These are phyloP conservation scores for Yarrowia hollandica DNA, from an alignment of 805 yeast genomes.

Conservation along the genomic window DNA sequence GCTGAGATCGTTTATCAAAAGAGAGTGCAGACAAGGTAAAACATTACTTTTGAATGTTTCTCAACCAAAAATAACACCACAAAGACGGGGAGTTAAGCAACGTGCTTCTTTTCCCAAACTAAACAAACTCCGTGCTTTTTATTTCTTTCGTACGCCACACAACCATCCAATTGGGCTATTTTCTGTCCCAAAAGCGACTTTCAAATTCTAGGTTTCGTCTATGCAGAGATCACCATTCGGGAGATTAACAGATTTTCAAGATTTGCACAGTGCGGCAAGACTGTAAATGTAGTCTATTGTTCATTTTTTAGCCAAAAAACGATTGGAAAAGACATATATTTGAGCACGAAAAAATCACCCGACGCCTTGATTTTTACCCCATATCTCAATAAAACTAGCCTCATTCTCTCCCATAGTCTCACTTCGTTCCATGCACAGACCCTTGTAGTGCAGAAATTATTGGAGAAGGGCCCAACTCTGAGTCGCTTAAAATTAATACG, in stretches of 20 bases:
- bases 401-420: too few species aligned
- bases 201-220: neutral
- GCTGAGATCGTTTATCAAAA: neutral
- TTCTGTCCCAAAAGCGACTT: neutral
- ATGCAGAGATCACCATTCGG: neutral
- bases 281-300: too few species aligned
- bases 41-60: too few species aligned
- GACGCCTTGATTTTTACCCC: too few species aligned
- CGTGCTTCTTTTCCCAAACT: neutral
- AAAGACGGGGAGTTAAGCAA: neutral
- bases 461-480: neutral
- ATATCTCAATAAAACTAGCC: too few species aligned
- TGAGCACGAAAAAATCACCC: too few species aligned
- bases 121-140: too few species aligned
- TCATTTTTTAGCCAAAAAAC: too few species aligned
- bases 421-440: slow-evolving; percentile 20
- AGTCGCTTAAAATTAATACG: neutral
- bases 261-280: neutral
- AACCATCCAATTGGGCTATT: neutral
- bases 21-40: neutral
- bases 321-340: too few species aligned
- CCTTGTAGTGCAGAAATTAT: neutral
- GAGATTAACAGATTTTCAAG: neutral
- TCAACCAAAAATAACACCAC: neutral
- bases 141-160: too few species aligned